These are phyloP conservation scores for Phyllosticta citribraziliensis DNA, from an alignment of 2,329 filamentous ascomycete species.

Conservation along the genomic window DNA sequence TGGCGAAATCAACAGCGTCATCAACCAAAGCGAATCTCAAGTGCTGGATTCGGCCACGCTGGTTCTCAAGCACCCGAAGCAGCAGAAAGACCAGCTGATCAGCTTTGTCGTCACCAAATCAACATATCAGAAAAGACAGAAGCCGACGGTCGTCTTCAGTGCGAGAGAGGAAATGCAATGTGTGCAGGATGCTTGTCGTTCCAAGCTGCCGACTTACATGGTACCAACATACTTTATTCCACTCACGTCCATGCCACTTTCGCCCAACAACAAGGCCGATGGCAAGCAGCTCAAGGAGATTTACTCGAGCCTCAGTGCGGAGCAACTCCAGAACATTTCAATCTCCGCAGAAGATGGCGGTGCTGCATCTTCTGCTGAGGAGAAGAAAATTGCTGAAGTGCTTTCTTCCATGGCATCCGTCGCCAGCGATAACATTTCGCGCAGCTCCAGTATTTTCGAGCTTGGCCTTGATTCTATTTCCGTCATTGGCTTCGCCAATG, in stretches of 20 bases:
- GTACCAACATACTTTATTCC: slow-evolving; percentile 74
- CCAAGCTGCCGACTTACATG: slow-evolving; percentile 74
- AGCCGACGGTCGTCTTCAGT: slow-evolving; percentile 17
- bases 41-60: slow-evolving; percentile 66
- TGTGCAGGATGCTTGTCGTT: slow-evolving; percentile 49
- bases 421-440: slow-evolving; percentile 34
- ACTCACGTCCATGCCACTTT: slow-evolving; percentile 64
- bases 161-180: slow-evolving; percentile 8
- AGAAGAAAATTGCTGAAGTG: slow-evolving; percentile 42
- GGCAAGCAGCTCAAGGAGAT: slow-evolving; percentile 56
- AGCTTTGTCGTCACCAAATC: slow-evolving; percentile 49
- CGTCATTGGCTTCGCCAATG: slow-evolving; percentile 57
- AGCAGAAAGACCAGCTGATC: slow-evolving; percentile 74
- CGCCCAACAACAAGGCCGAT: slow-evolving; percentile 84
- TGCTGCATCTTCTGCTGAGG: slow-evolving; percentile 23
- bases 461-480: slow-evolving; percentile 84
- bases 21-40: slow-evolving; percentile 48
- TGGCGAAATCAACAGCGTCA: slow-evolving; percentile 80
- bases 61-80: slow-evolving; percentile 59
- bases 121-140: slow-evolving; percentile 12
- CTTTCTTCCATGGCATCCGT: slow-evolving; percentile 46
- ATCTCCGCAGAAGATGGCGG: slow-evolving; percentile 14
- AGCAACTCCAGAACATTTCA: slow-evolving; percentile 50
- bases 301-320: slow-evolving; percentile 52
- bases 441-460: slow-evolving; percentile 66